These are phyloP conservation scores for Synchytrium microbalum DNA, from an alignment of 371 early-diverging fungal species.

Conservation along the genomic window DNA sequence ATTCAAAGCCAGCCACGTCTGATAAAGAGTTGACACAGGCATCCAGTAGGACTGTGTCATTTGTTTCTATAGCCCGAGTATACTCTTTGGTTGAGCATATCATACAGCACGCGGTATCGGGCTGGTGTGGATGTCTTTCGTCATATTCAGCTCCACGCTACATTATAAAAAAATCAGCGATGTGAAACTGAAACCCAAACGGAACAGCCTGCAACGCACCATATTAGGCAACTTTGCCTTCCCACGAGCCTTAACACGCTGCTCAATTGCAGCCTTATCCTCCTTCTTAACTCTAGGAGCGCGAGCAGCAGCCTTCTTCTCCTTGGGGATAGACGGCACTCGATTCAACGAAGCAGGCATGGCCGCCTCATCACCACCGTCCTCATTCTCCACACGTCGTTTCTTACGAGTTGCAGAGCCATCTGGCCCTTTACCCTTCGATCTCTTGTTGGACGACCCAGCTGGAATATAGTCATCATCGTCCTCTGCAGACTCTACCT, in stretches of 20 bases:
- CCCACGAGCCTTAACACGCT: neutral
- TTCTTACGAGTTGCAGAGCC: neutral
- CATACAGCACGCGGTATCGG: too few species aligned
- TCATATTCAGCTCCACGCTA: too few species aligned
- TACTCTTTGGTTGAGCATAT: slow-evolving; percentile 28
- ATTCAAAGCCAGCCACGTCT: slow-evolving; percentile 7
- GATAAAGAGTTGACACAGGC: slow-evolving; percentile 6
- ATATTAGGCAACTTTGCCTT: neutral
- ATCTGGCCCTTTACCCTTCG: neutral
- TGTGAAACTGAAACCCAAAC: slow-evolving; percentile 14
- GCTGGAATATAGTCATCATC: slow-evolving; percentile 3
- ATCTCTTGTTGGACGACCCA: neutral
- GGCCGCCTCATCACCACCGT: slow-evolving; percentile 2
- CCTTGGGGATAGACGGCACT: neutral
- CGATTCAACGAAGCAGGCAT: neutral
- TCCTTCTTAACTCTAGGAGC: neutral
- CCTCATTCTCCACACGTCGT: neutral
- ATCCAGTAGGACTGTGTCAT: slow-evolving; percentile 8
- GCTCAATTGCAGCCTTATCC: slow-evolving; percentile 1
- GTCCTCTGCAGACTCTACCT: neutral
- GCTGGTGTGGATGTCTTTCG: too few species aligned
- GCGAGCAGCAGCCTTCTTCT: neutral
- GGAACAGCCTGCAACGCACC: slow-evolving; percentile 7
- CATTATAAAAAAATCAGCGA: slow-evolving; percentile 32
- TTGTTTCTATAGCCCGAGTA: slow-evolving; percentile 15